These are phyloP conservation scores for Hevea brasiliensis DNA, from an alignment of 345 rosid genomes.

Conservation along the genomic window DNA sequence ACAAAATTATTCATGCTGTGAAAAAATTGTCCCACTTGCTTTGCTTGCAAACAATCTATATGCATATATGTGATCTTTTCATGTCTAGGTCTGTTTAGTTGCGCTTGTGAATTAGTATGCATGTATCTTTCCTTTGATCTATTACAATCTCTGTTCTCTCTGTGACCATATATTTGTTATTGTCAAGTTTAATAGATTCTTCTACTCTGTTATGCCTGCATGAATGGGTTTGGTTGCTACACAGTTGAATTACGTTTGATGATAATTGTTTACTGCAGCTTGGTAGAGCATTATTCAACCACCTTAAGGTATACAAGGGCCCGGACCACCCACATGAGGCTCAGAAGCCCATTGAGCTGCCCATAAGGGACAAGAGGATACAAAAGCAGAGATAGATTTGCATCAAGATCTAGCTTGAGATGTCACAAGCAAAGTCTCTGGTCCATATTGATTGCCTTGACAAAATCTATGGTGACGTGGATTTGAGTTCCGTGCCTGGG, in stretches of 20 bases:
- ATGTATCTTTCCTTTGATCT: not conserved
- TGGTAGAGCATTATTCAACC: constrained; percentile 88
- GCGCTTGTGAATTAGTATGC: not conserved
- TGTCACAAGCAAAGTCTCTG: constrained; percentile 16
- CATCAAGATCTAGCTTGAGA: constrained; percentile 18
- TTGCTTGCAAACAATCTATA: not conserved
- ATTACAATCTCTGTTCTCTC: not conserved
- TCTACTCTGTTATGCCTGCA: not conserved
- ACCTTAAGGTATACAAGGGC: constrained; percentile 93
- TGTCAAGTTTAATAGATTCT: not conserved
- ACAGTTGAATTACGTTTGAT: not conserved
- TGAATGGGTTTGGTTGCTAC: not conserved
- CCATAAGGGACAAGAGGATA: constrained; percentile 87
- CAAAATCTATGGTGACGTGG: not conserved
- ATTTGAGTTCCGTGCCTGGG: constrained; percentile 3
- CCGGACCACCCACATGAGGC: constrained; percentile 92
- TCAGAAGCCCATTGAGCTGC: constrained; percentile 81
- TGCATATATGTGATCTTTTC: not conserved
- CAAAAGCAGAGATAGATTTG: constrained; percentile 44
- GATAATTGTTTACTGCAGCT: constrained; percentile 52
- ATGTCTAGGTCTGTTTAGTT: not conserved
- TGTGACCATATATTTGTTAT: no score
- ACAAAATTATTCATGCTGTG: not conserved
- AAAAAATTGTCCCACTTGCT: no score
- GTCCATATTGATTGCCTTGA: not conserved